A percentile compares a stretch with the other conserved stretches of the same genome.
Conservation (phyloP, 2,329 filamentous ascomycete species). For the Apiospora kogelbergensis region DNA sequence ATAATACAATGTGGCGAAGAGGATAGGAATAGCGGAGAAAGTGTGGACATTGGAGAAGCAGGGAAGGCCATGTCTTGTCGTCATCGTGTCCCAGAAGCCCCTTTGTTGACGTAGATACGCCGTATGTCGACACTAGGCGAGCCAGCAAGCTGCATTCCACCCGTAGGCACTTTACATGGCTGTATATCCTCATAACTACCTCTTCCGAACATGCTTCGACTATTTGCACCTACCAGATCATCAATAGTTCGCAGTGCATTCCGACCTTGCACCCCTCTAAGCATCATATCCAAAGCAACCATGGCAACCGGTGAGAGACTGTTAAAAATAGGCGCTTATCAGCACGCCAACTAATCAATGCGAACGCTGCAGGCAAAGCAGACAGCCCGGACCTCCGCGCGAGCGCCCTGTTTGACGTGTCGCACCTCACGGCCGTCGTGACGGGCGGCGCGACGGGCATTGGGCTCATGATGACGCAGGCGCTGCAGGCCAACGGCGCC, state of each 20-base stretch:
- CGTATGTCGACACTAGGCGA: not conserved
- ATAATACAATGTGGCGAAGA: not conserved
- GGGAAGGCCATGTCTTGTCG: not conserved
- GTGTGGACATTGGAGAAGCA: not conserved
- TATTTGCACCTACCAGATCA: not conserved
- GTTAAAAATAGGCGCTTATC: not conserved
- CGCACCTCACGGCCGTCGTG: constrained; percentile 15
- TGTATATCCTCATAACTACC: not conserved
- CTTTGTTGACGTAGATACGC: not conserved
- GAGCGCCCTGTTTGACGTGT: constrained; percentile 11
- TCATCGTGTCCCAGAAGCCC: not conserved
- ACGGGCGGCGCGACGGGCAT: constrained; percentile 18
- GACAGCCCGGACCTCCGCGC: constrained; percentile 11
- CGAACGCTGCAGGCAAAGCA: not conserved
- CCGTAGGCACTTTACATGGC: not conserved
- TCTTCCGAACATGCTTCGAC: not conserved
- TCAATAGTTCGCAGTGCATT: constrained; percentile 6
- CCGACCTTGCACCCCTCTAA: not conserved
- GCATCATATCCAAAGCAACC: constrained; percentile 5
- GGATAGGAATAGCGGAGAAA: not conserved
- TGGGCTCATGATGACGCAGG: constrained; percentile 17
- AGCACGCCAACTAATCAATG: too few species aligned
- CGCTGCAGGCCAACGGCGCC: constrained; percentile 20
- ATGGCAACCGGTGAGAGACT: constrained; percentile 9
- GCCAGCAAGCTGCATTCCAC: not conserved